Conservation (phyloP, 78 protist species). For the Pigoraptor vietnamica region DNA sequence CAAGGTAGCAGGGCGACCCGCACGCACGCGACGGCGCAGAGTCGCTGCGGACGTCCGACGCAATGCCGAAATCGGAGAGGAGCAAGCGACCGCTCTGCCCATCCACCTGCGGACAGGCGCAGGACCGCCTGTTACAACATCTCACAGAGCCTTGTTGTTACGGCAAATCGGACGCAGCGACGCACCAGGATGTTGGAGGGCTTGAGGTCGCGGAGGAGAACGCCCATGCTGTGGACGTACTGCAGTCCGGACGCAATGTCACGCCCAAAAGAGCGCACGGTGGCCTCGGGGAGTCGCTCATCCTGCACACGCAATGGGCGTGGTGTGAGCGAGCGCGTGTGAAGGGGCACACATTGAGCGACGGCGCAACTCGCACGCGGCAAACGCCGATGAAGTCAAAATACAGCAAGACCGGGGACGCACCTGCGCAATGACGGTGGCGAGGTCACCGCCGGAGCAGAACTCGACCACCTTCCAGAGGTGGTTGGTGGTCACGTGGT, state of each 20-base stretch:
- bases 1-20: conserved; percentile 69
- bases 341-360: no score
- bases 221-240: neutral
- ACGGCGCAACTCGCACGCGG: no score
- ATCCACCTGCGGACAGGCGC: neutral
- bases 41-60: neutral
- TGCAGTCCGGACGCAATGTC: neutral
- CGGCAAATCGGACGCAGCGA: no score
- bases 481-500: neutral
- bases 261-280: neutral
- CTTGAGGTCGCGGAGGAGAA: neutral
- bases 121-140: no score
- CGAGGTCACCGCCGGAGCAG: neutral
- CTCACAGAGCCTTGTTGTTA: no score
- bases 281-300: neutral
- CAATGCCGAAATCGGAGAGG: neutral
- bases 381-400: no score
- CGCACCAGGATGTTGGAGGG: neutral
- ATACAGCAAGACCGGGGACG: no score
- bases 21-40: neutral
- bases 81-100: neutral
- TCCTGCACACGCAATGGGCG: no score
- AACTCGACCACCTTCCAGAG: neutral
- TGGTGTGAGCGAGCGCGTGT: no score
- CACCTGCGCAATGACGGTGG: neutral